Evolutionary conservation across 1,139 yeast genomes (phyloP).

Genomic region (Zhuliangozyma blackwelliae): DNA sequence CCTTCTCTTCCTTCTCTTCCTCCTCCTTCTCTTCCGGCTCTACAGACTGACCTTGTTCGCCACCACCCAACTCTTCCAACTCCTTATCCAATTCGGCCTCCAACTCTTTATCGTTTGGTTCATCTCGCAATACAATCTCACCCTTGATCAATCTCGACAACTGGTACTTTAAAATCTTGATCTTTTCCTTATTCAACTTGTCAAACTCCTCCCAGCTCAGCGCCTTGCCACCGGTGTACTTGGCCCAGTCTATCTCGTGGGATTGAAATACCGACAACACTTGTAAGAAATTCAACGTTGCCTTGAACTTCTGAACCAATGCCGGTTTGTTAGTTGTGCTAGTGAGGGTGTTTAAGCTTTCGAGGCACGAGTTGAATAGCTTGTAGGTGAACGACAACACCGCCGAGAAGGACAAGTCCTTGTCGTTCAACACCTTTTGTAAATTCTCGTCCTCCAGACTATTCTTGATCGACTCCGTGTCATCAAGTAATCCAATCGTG

Average conservation of each 20-base stretch:
- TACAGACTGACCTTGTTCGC: constrained; percentile 1
- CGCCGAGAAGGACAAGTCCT: constrained; percentile 52
- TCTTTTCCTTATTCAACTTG: constrained; percentile 28
- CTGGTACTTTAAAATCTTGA: constrained; percentile 37
- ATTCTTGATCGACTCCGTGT: constrained; percentile 52
- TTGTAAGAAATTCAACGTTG: constrained; percentile 33
- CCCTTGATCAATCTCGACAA: constrained; percentile 38
- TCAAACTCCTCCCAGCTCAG: constrained; percentile 22
- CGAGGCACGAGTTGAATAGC: constrained; percentile 50
- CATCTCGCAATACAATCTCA: constrained; percentile 26
- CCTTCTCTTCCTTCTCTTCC: constrained; percentile 1
- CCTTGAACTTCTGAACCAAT: constrained; percentile 31
- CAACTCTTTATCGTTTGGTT: constrained; percentile 24
- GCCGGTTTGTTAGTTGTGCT: constrained; percentile 19
- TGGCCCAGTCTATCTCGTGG: constrained; percentile 24
- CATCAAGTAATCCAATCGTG: constrained; percentile 58
- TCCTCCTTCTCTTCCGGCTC: constrained; percentile 5
- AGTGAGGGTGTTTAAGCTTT: constrained; percentile 22
- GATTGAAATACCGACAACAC: constrained; percentile 26
- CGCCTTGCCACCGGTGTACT: constrained; percentile 32
- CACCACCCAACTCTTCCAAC: constrained; percentile 13
- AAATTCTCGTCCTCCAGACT: constrained; percentile 29
- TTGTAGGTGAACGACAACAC: constrained; percentile 59
- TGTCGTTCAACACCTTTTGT: constrained; percentile 48
- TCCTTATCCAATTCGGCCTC: constrained; percentile 26